A percentile compares a stretch with the other conserved stretches of the same genome.
Conservation (phyloP, 2,329 filamentous ascomycete genomes). For the Penicillium sp. region DNA sequence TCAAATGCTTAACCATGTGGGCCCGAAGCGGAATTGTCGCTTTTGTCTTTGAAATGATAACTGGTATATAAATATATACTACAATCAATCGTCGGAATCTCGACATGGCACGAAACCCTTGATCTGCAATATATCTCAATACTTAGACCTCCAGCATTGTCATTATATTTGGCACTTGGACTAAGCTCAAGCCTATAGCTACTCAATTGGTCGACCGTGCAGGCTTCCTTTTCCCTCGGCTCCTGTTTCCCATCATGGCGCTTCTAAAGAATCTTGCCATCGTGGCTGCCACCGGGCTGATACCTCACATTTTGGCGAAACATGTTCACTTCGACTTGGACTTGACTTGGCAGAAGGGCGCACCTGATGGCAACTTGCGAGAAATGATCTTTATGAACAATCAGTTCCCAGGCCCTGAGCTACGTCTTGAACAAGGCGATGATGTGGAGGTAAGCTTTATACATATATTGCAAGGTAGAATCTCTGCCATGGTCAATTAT, state of each 20-base stretch:
- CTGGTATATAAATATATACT: not conserved
- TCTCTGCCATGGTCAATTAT: not conserved
- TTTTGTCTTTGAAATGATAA: not conserved
- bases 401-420: slow-evolving; percentile 33
- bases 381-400: slow-evolving; percentile 37
- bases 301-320: slow-evolving; percentile 17
- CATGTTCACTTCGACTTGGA: slow-evolving; percentile 29
- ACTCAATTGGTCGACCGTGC: no score
- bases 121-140: no score
- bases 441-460: slow-evolving; percentile 26
- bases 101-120: not conserved
- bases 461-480: not conserved
- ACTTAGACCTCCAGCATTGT: no score
- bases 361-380: slow-evolving; percentile 34
- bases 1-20: not conserved
- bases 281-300: slow-evolving; percentile 10
- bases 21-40: not conserved
- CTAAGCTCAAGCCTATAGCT: not conserved
- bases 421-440: slow-evolving; percentile 30
- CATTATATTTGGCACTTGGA: not conserved
- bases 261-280: slow-evolving; percentile 12
- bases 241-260: slow-evolving; percentile 10
- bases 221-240: no score
- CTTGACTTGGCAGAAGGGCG: slow-evolving; percentile 36
- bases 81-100: not conserved